Evolutionary conservation across 352 stramenopile genomes (phyloP), one percentile per base, ranked within the genome.

Genomic region (Phytophthora cajani): DNA sequence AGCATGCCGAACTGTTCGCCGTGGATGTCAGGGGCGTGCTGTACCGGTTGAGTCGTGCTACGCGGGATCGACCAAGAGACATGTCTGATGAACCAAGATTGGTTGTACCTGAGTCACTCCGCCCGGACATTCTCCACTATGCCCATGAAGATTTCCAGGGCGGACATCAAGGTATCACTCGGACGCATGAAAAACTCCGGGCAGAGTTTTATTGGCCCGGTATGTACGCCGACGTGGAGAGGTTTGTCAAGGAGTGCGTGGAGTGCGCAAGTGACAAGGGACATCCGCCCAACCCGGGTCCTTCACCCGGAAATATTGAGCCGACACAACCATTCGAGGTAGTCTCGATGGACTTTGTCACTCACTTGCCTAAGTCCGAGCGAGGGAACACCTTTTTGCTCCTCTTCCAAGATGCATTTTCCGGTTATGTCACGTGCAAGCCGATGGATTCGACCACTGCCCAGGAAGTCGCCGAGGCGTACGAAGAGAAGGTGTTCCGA

Each of bases 381-480:
- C 25, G 42, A 14, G 58, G 58, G 2, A 68, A 57, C 16, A 36
- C 17, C 5, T 56, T 38, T 4, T 32, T 59, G 7, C 49, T 66
- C 6, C 49, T 59, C 16, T 58, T 76, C 5, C 58, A 64, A 12
- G 53, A 46, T 12, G 2, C 44, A 4, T 63, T 49, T n/a, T 60
- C 54, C 3, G 25, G 57, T 4, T 54, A 54, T n/a, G 55, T 75
- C 0, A 79, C 79, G 65, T 61, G 33, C 25, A 62, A 78, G 14
- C 19, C 72, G 0, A 74, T 80, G 69, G 2, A 1, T 0, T 10
- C 14, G 0, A 70, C 65, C 0, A 62, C 57, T 0, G 69, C 65
- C 3, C 58, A 75, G 11, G 67, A 64, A 3, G 63, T 77, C 0
- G 63, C 69, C 0, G 62, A 79, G 59, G 76, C 60, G 0, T 80